Percentiles rank a stretch among this genome's conserved stretches.
Evolutionary conservation across 1,284 basidiomycete species (phyloP).

Genomic region (Cutaneotrichosporon sp.): DNA sequence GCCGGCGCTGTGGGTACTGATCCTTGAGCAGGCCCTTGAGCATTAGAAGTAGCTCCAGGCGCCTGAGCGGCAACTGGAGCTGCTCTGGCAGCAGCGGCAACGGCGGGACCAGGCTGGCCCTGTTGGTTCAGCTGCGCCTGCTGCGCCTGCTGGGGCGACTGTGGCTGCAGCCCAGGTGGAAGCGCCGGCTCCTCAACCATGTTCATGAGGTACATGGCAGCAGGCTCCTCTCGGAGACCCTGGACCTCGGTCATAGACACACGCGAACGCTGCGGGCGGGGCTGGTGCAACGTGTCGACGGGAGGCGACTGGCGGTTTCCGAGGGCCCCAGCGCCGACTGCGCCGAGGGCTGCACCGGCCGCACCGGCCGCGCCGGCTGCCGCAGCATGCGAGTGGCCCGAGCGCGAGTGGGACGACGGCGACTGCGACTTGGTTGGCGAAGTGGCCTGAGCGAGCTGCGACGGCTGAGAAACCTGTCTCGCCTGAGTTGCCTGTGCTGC

Average conservation of each 20-base stretch:
- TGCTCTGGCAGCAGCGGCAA: too few species aligned
- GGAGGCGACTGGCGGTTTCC: neutral
- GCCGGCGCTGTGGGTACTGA: too few species aligned
- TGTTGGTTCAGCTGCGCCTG: neutral
- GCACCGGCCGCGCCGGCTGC: neutral
- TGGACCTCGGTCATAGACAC: slow-evolving; percentile 19
- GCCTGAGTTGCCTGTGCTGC: too few species aligned
- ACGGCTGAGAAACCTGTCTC: too few species aligned
- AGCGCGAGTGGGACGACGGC: neutral
- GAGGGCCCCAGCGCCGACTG: slow-evolving; percentile 7
- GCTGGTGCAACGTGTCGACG: slow-evolving; percentile 4
- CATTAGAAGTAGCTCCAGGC: too few species aligned
- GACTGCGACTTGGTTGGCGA: neutral
- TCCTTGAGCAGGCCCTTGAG: neutral
- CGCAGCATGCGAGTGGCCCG: neutral
- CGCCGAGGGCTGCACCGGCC: neutral
- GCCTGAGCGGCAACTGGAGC: too few species aligned
- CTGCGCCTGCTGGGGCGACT: neutral
- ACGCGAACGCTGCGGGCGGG: slow-evolving; percentile 10
- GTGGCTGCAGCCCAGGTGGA: neutral
- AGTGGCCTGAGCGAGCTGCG: neutral
- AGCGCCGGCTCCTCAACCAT: slow-evolving; percentile 38
- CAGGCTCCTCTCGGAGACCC: slow-evolving; percentile 38
- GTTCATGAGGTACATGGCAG: slow-evolving; percentile 44
- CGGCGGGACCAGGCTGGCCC: too few species aligned